These are phyloP conservation scores for Sphaerosporella brunnea DNA, from an alignment of 495 filamentous ascomycete genomes.

Conservation along the genomic window DNA sequence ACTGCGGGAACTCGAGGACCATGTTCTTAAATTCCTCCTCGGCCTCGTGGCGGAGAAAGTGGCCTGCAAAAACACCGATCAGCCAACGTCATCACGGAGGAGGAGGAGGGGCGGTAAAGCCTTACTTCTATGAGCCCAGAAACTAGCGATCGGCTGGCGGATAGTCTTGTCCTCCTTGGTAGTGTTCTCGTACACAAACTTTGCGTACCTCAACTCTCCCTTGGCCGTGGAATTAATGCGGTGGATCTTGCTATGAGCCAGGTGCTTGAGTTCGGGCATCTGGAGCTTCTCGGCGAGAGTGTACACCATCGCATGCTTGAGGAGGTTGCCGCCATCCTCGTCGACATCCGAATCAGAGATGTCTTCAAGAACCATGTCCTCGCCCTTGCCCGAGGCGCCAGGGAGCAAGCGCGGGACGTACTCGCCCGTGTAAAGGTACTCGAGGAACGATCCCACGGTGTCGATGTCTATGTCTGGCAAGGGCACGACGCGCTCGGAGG, in stretches of 20 bases:
- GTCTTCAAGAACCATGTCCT: slow-evolving; percentile 18
- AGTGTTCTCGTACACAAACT: slow-evolving; percentile 74
- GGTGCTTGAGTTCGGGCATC: slow-evolving; percentile 50
- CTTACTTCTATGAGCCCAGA: slow-evolving; percentile 61
- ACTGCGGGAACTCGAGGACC: slow-evolving; percentile 78
- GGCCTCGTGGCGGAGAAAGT: slow-evolving; percentile 65
- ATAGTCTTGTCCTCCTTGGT: slow-evolving; percentile 48
- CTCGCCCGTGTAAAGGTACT: slow-evolving; percentile 83
- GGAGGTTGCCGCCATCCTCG: slow-evolving; percentile 53
- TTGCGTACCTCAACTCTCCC: slow-evolving; percentile 77
- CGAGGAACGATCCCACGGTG: slow-evolving; percentile 70
- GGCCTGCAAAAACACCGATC: slow-evolving; percentile 25
- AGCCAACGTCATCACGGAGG: not conserved
- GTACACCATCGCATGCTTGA: slow-evolving; percentile 76
- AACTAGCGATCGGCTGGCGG: slow-evolving; percentile 67
- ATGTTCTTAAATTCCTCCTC: slow-evolving; percentile 62
- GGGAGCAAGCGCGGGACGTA: slow-evolving; percentile 57
- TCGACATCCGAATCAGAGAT: slow-evolving; percentile 43
- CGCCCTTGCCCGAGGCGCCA: slow-evolving; percentile 25
- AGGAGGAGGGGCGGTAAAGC: not conserved
- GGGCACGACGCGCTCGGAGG: slow-evolving; percentile 45
- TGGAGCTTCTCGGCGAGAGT: slow-evolving; percentile 69
- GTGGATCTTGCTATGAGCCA: slow-evolving; percentile 79
- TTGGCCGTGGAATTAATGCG: slow-evolving; percentile 65
- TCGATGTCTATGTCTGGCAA: slow-evolving; percentile 56